A percentile compares a stretch with the other conserved stretches of the same genome.
Conservation (phyloP, 768 basidiomycete genomes). For the Saitozyma podzolica region DNA sequence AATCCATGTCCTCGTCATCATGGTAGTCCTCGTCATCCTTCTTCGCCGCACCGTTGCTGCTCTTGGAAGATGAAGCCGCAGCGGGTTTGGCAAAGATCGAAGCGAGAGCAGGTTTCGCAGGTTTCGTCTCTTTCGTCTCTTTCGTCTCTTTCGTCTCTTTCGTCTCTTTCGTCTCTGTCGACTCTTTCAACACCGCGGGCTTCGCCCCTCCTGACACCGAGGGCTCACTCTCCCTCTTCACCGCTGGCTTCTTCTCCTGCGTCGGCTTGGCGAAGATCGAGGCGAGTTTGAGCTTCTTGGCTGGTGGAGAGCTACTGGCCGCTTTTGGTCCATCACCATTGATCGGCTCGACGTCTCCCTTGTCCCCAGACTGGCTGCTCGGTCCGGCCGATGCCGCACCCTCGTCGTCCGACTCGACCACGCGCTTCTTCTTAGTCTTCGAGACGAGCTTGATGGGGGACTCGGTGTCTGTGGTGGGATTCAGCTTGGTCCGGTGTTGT, state of each 20-base stretch:
- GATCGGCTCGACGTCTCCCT: neutral
- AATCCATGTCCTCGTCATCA: slow-evolving; percentile 10
- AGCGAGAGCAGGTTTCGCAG: slow-evolving; percentile 16
- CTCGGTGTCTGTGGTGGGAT: slow-evolving; percentile 14
- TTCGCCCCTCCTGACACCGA: too few relatives aligned
- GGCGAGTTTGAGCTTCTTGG: slow-evolving; percentile 41
- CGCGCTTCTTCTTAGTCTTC: slow-evolving; percentile 29
- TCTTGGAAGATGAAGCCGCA: slow-evolving; percentile 17
- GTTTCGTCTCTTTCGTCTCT: slow-evolving; percentile 9
- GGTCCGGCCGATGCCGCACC: slow-evolving; percentile 15
- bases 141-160: slow-evolving; percentile 5
- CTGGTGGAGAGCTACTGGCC: slow-evolving; percentile 26
- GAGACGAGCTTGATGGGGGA: slow-evolving; percentile 18
- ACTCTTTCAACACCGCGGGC: too few relatives aligned
- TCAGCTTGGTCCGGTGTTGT: neutral
- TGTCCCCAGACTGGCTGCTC: neutral
- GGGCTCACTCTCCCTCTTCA: slow-evolving; percentile 30
- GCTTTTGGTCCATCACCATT: neutral
- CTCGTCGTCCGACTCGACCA: slow-evolving; percentile 38
- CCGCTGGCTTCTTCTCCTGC: slow-evolving; percentile 7
- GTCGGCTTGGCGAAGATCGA: slow-evolving; percentile 23
- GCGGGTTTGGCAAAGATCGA: slow-evolving; percentile 44
- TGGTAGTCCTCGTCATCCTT: slow-evolving; percentile 17
- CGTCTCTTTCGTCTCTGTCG: neutral
- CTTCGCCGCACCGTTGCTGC: slow-evolving; percentile 12